Percentiles rank a stretch among this genome's conserved stretches.
Evolutionary conservation across 2,329 filamentous ascomycete species (phyloP).

Genomic region (Davidsoniella eucalypti): DNA sequence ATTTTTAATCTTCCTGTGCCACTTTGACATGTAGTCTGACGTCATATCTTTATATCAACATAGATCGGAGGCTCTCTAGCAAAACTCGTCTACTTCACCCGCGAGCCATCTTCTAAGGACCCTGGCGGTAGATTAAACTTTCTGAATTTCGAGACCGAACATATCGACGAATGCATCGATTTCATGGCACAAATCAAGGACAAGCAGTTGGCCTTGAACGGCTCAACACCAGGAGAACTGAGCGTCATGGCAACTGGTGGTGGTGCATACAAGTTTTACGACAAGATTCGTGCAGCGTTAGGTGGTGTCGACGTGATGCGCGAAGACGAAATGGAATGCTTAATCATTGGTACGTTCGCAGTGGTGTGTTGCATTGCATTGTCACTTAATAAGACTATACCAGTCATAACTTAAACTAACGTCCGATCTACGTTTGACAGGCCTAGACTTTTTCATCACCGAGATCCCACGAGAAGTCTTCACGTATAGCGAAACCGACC

Average conservation of each 20-base stretch:
- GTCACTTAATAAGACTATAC: background rate
- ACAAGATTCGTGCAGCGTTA: conserved; percentile 67
- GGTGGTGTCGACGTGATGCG: conserved; percentile 66
- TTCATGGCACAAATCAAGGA: conserved; percentile 77
- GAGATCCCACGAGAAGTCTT: conserved; percentile 96
- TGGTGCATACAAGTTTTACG: conserved; percentile 93
- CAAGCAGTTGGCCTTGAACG: conserved; percentile 64
- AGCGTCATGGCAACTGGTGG: conserved; percentile 94
- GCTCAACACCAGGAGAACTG: conserved; percentile 51
- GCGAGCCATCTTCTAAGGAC: conserved; percentile 62
- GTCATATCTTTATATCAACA: conserved; percentile 7
- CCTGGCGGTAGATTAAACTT: conserved; percentile 87
- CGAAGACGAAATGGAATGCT: conserved; percentile 97
- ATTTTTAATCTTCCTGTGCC: background rate
- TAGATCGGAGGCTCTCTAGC: conserved; percentile 91
- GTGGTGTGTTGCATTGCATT: conserved; percentile 5
- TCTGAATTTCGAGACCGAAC: conserved; percentile 87
- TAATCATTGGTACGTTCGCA: conserved; percentile 61
- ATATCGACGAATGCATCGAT: conserved; percentile 81
- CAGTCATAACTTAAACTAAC: conserved; percentile 10
- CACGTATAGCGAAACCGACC: conserved; percentile 79
- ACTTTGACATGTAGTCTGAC: conserved; percentile 12
- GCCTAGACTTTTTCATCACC: conserved; percentile 96
- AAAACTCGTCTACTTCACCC: conserved; percentile 94
- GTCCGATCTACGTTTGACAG: conserved; percentile 25